These are phyloP conservation scores for Fusarium sp. DNA, from an alignment of 2,329 filamentous ascomycete species.

Conservation along the genomic window DNA sequence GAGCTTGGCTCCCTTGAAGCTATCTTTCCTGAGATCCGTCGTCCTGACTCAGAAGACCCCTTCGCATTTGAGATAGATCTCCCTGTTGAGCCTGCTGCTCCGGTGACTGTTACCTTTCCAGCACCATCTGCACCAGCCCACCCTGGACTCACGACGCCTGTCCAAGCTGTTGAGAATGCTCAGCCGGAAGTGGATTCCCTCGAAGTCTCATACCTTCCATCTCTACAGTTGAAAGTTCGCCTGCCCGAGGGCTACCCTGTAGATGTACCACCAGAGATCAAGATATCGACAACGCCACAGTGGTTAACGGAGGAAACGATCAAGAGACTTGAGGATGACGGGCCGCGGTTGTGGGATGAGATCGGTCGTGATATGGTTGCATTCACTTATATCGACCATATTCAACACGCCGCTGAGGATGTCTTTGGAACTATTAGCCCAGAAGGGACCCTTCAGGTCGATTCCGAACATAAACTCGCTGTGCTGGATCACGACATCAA, in stretches of 20 bases:
- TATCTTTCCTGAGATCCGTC: conserved; percentile 74
- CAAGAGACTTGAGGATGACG: conserved; percentile 63
- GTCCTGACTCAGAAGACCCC: conserved; percentile 54
- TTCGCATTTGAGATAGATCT: conserved; percentile 67
- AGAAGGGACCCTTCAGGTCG: conserved; percentile 63
- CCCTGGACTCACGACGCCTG: conserved; percentile 17
- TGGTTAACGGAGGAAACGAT: conserved; percentile 67
- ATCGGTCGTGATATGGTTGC: conserved; percentile 68
- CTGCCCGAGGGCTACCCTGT: conserved; percentile 70
- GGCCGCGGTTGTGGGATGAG: conserved; percentile 69
- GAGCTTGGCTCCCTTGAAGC: conserved; percentile 72
- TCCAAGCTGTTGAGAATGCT: conserved; percentile 23
- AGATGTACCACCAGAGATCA: conserved; percentile 61
- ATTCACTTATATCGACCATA: conserved; percentile 72
- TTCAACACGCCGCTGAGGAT: conserved; percentile 68
- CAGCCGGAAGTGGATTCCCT: conserved; percentile 57
- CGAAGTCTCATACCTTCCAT: conserved; percentile 67
- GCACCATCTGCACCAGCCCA: conserved; percentile 51
- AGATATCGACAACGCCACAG: conserved; percentile 64
- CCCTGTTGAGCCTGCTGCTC: conserved; percentile 65
- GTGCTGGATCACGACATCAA: conserved; percentile 83
- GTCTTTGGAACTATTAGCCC: conserved; percentile 68
- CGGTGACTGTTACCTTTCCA: conserved; percentile 69
- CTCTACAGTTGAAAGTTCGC: conserved; percentile 64
- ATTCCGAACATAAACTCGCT: conserved; percentile 71